These are phyloP conservation scores for Rhodotorula graminis DNA, from an alignment of 768 basidiomycete genomes.

Conservation along the genomic window DNA sequence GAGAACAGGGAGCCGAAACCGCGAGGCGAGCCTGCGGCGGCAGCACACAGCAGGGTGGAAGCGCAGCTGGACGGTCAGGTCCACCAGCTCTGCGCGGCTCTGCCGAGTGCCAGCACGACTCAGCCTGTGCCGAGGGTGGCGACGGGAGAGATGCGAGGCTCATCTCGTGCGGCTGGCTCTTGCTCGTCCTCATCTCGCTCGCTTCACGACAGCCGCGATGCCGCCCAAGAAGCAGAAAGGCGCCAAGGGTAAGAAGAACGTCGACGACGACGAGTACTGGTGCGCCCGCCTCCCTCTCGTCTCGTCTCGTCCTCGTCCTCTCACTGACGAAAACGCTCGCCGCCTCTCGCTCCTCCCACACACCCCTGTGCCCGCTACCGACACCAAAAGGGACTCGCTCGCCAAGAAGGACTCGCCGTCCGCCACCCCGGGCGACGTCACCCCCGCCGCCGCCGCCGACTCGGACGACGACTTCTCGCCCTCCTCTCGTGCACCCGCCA, in stretches of 20 bases:
- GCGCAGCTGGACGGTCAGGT: too few relatives aligned
- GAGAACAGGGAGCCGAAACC: too few relatives aligned
- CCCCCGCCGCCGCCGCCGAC: conserved; percentile 40
- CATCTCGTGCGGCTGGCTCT: neutral
- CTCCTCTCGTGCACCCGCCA: conserved; percentile 1
- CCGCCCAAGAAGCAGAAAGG: conserved; percentile 61
- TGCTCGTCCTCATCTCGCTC: too few relatives aligned
- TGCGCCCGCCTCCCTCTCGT: conserved; percentile 44
- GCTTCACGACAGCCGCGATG: conserved; percentile 47
- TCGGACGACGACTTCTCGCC: conserved; percentile 50
- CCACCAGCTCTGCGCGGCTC: neutral
- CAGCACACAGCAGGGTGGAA: too few relatives aligned
- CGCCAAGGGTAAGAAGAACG: conserved; percentile 59
- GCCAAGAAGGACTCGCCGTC: conserved; percentile 45
- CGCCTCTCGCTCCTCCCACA: neutral
- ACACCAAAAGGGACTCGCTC: neutral
- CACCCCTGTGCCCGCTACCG: neutral
- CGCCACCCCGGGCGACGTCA: conserved; percentile 6
- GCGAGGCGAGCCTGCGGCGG: too few relatives aligned
- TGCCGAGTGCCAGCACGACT: too few relatives aligned
- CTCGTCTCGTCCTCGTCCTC: neutral
- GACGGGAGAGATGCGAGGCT: too few relatives aligned
- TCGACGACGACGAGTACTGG: conserved; percentile 80
- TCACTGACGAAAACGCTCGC: neutral
- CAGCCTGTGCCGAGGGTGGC: neutral